A percentile compares a stretch with the other conserved stretches of the same genome.
Evolutionary conservation across 73 alveolate genomes (phyloP).

Genomic region (Paramecium sonneborni): DNA sequence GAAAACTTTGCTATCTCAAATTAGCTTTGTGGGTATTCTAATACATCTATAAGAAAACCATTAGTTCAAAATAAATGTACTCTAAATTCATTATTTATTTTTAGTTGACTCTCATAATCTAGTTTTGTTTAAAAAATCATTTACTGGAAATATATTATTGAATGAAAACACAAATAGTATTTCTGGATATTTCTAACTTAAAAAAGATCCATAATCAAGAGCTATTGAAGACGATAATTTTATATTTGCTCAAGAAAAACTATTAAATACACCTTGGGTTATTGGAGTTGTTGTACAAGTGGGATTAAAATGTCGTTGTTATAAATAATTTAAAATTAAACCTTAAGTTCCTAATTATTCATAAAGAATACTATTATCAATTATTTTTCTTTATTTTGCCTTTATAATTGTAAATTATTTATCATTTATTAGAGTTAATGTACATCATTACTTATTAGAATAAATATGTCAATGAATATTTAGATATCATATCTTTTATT

Average conservation of each 20-base stretch:
- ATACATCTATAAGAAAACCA: neutral
- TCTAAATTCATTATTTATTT: neutral
- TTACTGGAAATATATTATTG: neutral
- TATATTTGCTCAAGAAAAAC: neutral
- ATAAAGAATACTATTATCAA: neutral
- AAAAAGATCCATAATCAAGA: constrained; percentile 17
- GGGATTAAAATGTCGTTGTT: neutral
- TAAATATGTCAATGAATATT: neutral
- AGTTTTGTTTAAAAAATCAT: neutral
- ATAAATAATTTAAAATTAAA: neutral
- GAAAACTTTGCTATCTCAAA: neutral
- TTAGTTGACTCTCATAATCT: neutral
- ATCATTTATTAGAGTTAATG: neutral
- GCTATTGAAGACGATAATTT: neutral
- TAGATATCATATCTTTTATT: neutral
- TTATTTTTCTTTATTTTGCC: neutral
- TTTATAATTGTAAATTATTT: neutral
- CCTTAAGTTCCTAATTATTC: neutral
- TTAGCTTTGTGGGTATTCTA: neutral
- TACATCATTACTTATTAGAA: neutral
- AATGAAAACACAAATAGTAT: neutral
- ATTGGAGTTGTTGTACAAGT: neutral
- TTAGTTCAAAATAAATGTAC: neutral
- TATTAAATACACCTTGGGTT: constrained; percentile 19
- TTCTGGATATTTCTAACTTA: neutral